Evolutionary conservation across 192 early-diverging fungal genomes (phyloP), one percentile per base, ranked within the genome.

Genomic region (Coemansia umbellata): DNA sequence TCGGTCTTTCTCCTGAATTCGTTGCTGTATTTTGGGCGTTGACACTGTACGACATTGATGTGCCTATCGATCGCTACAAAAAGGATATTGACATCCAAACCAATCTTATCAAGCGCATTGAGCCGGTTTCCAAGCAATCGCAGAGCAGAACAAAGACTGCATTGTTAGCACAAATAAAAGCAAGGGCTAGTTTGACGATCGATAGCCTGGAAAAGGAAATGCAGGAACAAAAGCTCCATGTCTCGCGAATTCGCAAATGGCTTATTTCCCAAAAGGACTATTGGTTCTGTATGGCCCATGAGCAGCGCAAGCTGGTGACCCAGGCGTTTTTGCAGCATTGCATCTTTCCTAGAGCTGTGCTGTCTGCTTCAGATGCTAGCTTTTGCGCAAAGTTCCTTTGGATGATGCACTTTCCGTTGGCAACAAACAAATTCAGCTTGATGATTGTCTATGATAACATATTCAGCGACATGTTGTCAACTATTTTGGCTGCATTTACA

Each of bases 401-500:
- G 65, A 66, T 69, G 58, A 55, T 76, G 62, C 72, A 74, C 44
- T 74, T 49, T 37, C 72, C 72, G 19, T 55, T 74, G 56, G 72
- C 72, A 9, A 74, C 72, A 8, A 74, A 74, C 72, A 74, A 68
- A 37, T 74, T 74, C 43, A 74, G 65, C 33, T 35, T 74, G 48
- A 63, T 74, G 64, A 58, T 68, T 30, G 65, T 68, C 9, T 74
- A 63, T 39, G 72, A 74, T 55, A 55, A 43, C 48, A 32, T 74
- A 15, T 64, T 74, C 28, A 37, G 43, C 44, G 65, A 68, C 31
- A 48, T 41, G 36, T 27, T 68, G 31, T 55, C 72, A 32, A 63
- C 60, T n/a, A 52, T 68, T 26, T 31, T 74, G 31, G 65, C 64
- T 4, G 44, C 65, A 6, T 55, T 67, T 10, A 74, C 72, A n/a